These are phyloP conservation scores for Amphibolis antarctica DNA, from an alignment of 106 monocot genomes.

Conservation along the genomic window DNA sequence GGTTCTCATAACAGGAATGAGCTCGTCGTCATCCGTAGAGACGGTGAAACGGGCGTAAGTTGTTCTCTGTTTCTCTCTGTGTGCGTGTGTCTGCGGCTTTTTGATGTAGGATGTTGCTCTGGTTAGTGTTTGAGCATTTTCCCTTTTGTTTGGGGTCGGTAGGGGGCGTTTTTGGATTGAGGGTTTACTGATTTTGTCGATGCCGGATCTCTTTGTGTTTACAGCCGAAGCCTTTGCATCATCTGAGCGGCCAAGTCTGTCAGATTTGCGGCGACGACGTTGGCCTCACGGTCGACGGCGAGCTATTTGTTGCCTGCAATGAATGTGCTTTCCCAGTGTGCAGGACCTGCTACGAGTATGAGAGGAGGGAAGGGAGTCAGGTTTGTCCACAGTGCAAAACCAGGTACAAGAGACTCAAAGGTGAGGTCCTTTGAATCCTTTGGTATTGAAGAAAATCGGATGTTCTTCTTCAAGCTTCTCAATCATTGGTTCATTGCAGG, in stretches of 20 bases:
- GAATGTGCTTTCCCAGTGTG: conserved; percentile 93
- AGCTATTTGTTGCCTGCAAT: conserved; percentile 92
- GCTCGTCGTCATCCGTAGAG: conserved; percentile 86
- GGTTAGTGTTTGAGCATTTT: not conserved
- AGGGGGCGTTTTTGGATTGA: not conserved
- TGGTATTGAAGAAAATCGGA: conserved; percentile 8
- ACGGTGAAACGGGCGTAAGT: conserved; percentile 32
- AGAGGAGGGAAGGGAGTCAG: conserved; percentile 83
- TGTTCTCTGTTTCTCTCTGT: too few relatives aligned
- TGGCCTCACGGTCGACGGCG: conserved; percentile 64
- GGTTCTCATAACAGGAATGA: conserved; percentile 92
- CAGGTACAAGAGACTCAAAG: conserved; percentile 85
- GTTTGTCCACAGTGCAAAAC: conserved; percentile 98
- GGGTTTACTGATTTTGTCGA: not conserved
- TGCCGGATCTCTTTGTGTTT: conserved; percentile 6
- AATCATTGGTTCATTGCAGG: conserved; percentile 23
- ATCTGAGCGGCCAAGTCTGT: conserved; percentile 71
- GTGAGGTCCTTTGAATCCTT: conserved; percentile 15
- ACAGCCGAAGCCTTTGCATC: conserved; percentile 77
- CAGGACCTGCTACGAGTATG: conserved; percentile 79
- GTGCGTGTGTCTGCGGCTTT: not conserved
- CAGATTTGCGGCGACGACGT: conserved; percentile 97
- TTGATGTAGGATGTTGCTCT: not conserved
- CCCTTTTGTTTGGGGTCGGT: not conserved
- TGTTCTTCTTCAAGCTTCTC: not conserved